Percentiles rank a stretch among this genome's conserved stretches.
These are phyloP conservation scores for Beauveria asiatica DNA, from an alignment of 2,329 filamentous ascomycete species.

Conservation along the genomic window DNA sequence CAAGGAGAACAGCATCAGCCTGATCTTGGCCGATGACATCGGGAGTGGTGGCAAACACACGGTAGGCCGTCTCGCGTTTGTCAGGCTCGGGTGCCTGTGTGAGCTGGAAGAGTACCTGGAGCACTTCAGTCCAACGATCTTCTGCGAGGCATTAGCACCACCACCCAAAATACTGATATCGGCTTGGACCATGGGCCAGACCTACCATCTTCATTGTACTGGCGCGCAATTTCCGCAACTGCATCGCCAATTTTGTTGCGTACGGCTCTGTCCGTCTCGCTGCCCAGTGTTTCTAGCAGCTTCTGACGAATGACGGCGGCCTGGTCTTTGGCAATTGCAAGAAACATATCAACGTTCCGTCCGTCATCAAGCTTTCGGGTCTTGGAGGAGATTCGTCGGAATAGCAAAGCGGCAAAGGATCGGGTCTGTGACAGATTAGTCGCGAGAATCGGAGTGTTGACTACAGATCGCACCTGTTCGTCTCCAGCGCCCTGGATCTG, in stretches of 20 bases:
- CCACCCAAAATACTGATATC: neutral
- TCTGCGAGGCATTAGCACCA: constrained; percentile 39
- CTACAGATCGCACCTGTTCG: constrained; percentile 46
- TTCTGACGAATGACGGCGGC: constrained; percentile 74
- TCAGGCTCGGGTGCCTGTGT: constrained; percentile 78
- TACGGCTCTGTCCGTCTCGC: constrained; percentile 64
- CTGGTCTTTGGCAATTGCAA: constrained; percentile 66
- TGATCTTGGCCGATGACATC: constrained; percentile 95
- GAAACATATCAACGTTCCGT: constrained; percentile 74
- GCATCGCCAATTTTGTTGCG: constrained; percentile 96
- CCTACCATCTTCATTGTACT: constrained; percentile 88
- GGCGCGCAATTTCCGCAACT: constrained; percentile 89
- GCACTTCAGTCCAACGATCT: constrained; percentile 81
- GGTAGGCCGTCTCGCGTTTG: constrained; percentile 85
- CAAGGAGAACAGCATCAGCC: constrained; percentile 77
- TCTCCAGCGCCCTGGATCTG: constrained; percentile 76
- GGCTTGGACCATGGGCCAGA: constrained; percentile 12
- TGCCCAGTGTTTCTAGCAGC: constrained; percentile 66
- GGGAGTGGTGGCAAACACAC: constrained; percentile 91
- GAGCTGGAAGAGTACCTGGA: constrained; percentile 77
- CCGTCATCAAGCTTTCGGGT: constrained; percentile 66
- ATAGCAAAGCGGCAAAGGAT: constrained; percentile 87
- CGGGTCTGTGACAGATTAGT: constrained; percentile 52
- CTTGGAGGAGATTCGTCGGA: constrained; percentile 87
- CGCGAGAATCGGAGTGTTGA: constrained; percentile 1